Base-by-base conservation (phyloP, 1,139 yeast species). In the Geotrichum aggregatum region DNA sequence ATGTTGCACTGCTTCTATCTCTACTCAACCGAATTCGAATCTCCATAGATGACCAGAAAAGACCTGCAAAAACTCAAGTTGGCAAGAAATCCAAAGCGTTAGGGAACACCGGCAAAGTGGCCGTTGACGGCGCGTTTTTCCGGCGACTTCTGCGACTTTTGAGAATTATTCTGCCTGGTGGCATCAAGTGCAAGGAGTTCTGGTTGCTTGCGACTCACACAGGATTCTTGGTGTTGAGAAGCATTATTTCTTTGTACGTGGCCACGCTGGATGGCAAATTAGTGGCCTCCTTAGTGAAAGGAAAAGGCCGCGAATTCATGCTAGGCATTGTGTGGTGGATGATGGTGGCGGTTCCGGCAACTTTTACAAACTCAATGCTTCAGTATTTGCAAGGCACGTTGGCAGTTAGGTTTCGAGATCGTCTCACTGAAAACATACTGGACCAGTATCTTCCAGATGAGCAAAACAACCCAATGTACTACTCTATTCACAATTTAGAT, bases 211-310 rank as follows among this genome's bases (percentile, higher is more conserved):
- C 70, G 0, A 62, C 80, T 0, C 95, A 91, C 66, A 68, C 89
- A 6, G 67, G 74, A 0, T 73, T 88, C 24, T 73, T 89, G 49
- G 78, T 87, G 2, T 61, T 78, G 3, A 76, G 96, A 59, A 94
- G 96, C 0, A 68, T 84, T 38, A 71, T 91, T 38, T 84, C 96
- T 1, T 76, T 91, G 49, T 82, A 83, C 63, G 94, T 89, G 21
- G 97, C 97, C 3, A 81, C 84, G 16, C 74, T 91, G 56, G 98
- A 91, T 67, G 97, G 98, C 61, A 75, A 76, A 63, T 73, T 91
- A 51, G 96, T 91, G 3, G 89, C 96, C 0, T 82, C 89, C 1
- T 75, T 91, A 58, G 88, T 91, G 33, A 78, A 84, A 41, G 88
- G 85, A 57, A 76, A 77, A 50, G 84, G 89, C 53, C 74, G 74